Base-by-base conservation (phyloP, 2,329 filamentous ascomycete species). In the Orbilia javanica region DNA sequence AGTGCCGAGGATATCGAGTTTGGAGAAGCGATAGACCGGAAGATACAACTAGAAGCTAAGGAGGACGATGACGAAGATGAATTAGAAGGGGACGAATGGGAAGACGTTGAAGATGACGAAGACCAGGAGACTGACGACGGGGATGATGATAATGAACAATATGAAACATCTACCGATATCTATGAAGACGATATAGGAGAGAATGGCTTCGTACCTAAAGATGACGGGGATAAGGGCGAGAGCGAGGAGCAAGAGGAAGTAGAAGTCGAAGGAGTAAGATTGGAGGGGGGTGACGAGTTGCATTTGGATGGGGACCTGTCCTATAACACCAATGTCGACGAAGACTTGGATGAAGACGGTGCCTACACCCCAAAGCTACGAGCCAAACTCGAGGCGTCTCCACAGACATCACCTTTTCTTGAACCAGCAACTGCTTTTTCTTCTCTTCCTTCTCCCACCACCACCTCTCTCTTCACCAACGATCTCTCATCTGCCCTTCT, bases 341-440 rank as follows among this genome's bases (percentile, higher is more conserved):
- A 72, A 68, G 67, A 39, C 52, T 50, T 62, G 11, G 71, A 64
- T 42, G 55, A 60, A 42, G 67, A 78, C 22, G 67, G 67, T n/a
- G 25, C 44, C 11, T 78, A 63, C 20, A 78, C 74, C 50, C 74
- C 74, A 36, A 78, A 68, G 29, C 29, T 78, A 10, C 67, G 74
- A 39, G 67, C 67, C n/a, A 78, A 78, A 67, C 67, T 67, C 36
- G 74, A 67, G 48, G 74, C 74, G 0, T 72, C 74, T 29, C 74
- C 74, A 4, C 67, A 72, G 18, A 29, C 50, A 67, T 72, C 67
- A 18, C 74, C 74, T 34, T 29, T 68, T 10, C 62, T 66, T 52
- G 52, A 39, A 29, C 29, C 74, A 25, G 69, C 60, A 27, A 55
- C 22, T 46, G 36, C 48, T 57, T 50, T 36, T 29, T 15, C 57